Evolutionary conservation across 768 basidiomycete genomes (phyloP), one percentile per base, ranked within the genome.

Genomic region (Amanita phalloides): DNA sequence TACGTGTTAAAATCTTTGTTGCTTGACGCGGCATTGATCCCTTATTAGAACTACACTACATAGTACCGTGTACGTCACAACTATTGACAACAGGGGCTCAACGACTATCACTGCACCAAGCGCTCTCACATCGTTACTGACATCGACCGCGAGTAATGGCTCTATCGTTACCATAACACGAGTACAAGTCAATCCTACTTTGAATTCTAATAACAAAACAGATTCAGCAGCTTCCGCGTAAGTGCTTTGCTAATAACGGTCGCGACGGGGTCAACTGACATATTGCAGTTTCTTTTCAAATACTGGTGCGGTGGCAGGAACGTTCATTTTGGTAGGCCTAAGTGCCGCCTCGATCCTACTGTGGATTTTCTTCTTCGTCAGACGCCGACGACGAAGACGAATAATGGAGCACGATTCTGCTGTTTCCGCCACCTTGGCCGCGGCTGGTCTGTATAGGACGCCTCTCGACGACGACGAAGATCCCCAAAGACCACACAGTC

Each of bases 281-380:
- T 46, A 13, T 32, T 11, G n/a, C 53, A 90, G 87, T 51, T 98
- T 96, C 70, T 94, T 95, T 67, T 65, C 65, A 46, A 89, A 95
- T 62, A 87, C 84, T 21, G 91, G 91, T 17, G 94, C 92, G 9
- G 92, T 97, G 3, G 86, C 86, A 1, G 95, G 89, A 42, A 88
- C 92, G 6, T 98, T 96, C 60, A 79, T 90, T 36, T 81, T 92
- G 13, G 88, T 94, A 14, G 94, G 92, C 26, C 73, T 98, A 17
- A 84, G 89, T 3, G 81, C 69, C 26, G 82, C 78, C 20, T 80
- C 75, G 45, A 89, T 80, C 50, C 60, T 81, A 37, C 70, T 89
- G 45, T 88, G 79, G 76, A 71, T 84, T 51, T 66, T 86, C 57
- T 87, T 89, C 62, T 83, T 79, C 47, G 62, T 86, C 50, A 80